phyloP scores from a whole-genome alignment of 495 filamentous ascomycete genomes.

The Daldinia grandis region DNA sequence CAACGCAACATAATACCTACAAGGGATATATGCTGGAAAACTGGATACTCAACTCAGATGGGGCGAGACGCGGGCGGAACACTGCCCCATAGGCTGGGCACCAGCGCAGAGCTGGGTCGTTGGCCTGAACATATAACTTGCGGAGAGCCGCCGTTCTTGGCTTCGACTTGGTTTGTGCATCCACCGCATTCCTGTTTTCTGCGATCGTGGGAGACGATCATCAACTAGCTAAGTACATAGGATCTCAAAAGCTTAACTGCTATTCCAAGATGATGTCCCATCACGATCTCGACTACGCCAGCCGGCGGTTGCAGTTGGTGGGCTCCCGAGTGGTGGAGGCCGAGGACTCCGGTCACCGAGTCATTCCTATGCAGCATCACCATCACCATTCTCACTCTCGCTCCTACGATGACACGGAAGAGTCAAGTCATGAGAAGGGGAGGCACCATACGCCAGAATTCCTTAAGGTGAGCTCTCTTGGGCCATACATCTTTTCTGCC shows the following conservation, averaged over 20 bases:
- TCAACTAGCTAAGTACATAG: slow-evolving; percentile 1
- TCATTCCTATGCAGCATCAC: slow-evolving; percentile 25
- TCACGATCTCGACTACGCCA: slow-evolving; percentile 34
- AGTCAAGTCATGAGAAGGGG: slow-evolving; percentile 8
- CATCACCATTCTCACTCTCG: slow-evolving; percentile 10
- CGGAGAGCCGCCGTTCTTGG: slow-evolving; percentile 37
- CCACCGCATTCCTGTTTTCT: slow-evolving; percentile 1
- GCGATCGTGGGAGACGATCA: slow-evolving; percentile 11
- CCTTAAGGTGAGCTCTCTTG: slow-evolving; percentile 22
- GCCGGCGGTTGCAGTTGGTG: slow-evolving; percentile 28
- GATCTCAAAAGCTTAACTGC: not conserved
- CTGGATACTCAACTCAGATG: slow-evolving; percentile 23
- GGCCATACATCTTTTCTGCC: not conserved
- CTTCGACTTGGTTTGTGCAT: slow-evolving; percentile 19
- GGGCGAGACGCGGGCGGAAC: slow-evolving; percentile 18
- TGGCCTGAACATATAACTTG: slow-evolving; percentile 33
- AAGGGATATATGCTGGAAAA: slow-evolving; percentile 12
- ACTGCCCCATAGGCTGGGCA: slow-evolving; percentile 37
- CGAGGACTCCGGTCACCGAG: slow-evolving; percentile 25
- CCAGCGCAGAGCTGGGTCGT: slow-evolving; percentile 21
- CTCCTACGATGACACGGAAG: slow-evolving; percentile 13
- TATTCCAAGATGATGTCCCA: slow-evolving; percentile 26
- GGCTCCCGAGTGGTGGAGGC: slow-evolving; percentile 36
- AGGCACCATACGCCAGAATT: slow-evolving; percentile 23
- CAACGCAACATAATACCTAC: slow-evolving; percentile 39